Conservation (phyloP, 768 basidiomycete genomes). For the Kwoniella heveanensis region DNA sequence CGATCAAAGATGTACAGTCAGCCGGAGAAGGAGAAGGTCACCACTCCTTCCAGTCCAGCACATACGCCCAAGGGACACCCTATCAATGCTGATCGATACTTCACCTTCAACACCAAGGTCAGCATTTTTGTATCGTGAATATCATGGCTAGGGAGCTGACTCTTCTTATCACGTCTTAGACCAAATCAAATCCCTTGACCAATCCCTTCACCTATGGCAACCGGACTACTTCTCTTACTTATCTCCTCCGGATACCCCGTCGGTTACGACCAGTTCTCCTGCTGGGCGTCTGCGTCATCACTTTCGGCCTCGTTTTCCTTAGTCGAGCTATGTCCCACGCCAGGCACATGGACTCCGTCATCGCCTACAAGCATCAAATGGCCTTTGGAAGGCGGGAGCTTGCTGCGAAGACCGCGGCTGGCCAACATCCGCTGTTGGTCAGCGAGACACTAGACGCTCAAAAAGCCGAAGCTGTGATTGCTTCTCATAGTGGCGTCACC, state of each 20-base stretch:
- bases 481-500: neutral
- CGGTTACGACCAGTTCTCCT: conserved; percentile 41
- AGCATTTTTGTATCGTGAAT: too few species aligned
- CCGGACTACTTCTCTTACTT: conserved; percentile 32
- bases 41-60: conserved; percentile 25
- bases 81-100: conserved; percentile 15
- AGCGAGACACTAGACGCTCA: conserved; percentile 17
- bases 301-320: conserved; percentile 35
- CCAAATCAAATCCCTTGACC: conserved; percentile 25
- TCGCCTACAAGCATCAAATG: conserved; percentile 18
- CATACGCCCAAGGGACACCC: conserved; percentile 50
- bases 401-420: conserved; percentile 14
- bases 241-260: conserved; percentile 52
- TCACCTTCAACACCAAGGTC: conserved; percentile 27
- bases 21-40: conserved; percentile 17
- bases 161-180: neutral
- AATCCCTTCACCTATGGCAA: conserved; percentile 23
- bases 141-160: too few species aligned
- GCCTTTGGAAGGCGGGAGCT: conserved; percentile 19
- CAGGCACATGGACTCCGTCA: conserved; percentile 20
- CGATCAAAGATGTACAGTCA: conserved; percentile 25
- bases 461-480: conserved; percentile 11
- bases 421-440: conserved; percentile 15
- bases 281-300: conserved; percentile 35
- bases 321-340: conserved; percentile 27